phyloP scores from a whole-genome alignment of 768 basidiomycete species.

The Phallus indusiatus region DNA sequence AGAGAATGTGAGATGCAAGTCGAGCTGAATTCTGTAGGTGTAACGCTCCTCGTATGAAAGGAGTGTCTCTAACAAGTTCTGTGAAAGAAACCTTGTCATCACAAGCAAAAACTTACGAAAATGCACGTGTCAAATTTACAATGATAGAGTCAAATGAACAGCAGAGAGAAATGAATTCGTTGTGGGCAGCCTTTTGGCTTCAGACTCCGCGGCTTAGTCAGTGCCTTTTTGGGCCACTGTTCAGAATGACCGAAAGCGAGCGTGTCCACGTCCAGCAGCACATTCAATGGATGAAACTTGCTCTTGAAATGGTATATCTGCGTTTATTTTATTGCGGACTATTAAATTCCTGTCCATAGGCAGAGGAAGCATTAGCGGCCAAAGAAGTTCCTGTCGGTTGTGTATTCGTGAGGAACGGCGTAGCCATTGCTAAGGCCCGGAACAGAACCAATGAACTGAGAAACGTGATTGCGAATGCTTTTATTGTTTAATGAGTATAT shows the following conservation, averaged over 20 bases:
- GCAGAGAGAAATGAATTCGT: too few species aligned
- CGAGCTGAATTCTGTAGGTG: too few species aligned
- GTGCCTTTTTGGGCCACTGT: background rate
- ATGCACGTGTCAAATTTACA: too few species aligned
- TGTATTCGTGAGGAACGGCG: constrained; percentile 76
- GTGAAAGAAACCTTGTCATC: too few species aligned
- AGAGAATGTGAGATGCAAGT: too few species aligned
- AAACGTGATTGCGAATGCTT: constrained; percentile 48
- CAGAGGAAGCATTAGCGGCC: constrained; percentile 74
- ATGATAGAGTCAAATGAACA: too few species aligned
- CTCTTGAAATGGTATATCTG: constrained; percentile 65
- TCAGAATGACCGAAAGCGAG: constrained; percentile 8
- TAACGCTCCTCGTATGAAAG: too few species aligned
- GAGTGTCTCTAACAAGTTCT: too few species aligned
- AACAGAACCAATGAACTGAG: constrained; percentile 92
- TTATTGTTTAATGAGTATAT: background rate
- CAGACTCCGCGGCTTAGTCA: background rate
- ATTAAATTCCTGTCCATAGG: constrained; percentile 32
- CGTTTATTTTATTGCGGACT: background rate
- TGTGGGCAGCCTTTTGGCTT: background rate
- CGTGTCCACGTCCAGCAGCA: constrained; percentile 14
- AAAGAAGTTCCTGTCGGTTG: constrained; percentile 96
- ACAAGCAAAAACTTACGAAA: too few species aligned
- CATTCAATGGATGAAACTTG: constrained; percentile 67
- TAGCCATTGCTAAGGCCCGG: constrained; percentile 73